Evolutionary conservation across 169 alveolate species (phyloP).

Genomic region (Eimeria brunetti): DNA sequence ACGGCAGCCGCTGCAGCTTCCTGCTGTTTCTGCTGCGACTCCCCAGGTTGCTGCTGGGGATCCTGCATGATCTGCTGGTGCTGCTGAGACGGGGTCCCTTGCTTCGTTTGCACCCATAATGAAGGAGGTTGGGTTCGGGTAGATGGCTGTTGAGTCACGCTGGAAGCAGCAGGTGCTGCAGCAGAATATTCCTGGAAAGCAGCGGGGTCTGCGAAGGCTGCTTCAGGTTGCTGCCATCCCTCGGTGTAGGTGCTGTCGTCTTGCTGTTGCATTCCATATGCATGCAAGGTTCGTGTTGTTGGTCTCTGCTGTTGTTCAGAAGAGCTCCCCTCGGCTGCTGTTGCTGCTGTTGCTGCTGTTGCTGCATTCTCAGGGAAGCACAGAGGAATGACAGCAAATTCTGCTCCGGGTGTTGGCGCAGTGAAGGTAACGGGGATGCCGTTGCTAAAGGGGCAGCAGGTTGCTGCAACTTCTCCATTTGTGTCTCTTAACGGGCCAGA

Average conservation of each 20-base stretch:
- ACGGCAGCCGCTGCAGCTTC: background rate
- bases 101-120: background rate
- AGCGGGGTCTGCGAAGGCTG: background rate
- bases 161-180: background rate
- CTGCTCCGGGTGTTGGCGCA: background rate
- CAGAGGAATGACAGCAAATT: conserved; percentile 38
- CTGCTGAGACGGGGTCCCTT: background rate
- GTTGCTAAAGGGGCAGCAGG: conserved; percentile 32
- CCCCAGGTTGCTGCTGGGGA: background rate
- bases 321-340: too few species aligned
- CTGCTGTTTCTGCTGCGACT: background rate
- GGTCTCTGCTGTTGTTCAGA: background rate
- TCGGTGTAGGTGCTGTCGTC: background rate
- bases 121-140: background rate
- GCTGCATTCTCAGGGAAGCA: conserved; percentile 15
- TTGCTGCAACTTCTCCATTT: background rate
- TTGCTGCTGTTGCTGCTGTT: background rate
- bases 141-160: background rate
- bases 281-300: background rate
- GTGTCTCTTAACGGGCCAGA: background rate
- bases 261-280: background rate
- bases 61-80: background rate
- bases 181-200: background rate
- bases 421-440: conserved; percentile 24
- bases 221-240: background rate